Base-by-base conservation (phyloP, 1,139 yeast genomes). In the Pichia sp. region DNA sequence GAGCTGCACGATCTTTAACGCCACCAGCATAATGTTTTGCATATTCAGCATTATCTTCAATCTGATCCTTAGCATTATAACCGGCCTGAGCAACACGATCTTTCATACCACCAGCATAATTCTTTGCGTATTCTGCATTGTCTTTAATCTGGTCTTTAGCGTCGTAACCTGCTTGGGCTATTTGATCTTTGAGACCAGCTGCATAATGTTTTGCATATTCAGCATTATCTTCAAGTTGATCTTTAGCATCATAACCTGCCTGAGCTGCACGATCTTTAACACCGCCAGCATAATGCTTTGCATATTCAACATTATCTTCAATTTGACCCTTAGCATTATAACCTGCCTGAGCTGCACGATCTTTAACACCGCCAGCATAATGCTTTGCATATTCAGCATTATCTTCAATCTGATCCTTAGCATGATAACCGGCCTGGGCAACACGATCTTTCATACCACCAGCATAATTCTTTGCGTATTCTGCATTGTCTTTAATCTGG, bases 351-450 rank as follows among this genome's bases (percentile, higher is more conserved):
- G 23, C 43, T 10, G 37, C 35, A 8, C 41, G 28, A 25, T 43
- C 47, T 16, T 39, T 44, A 1, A 11, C 35, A n/a, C 38, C 49
- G 2, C 32, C 41, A 4, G 57, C 57, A 8, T 47, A 46, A 5
- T 42, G 45, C 34, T 52, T 52, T 1, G 57, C 54, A 28, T 47
- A 30, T 16, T 46, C 45, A 3, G 46, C 51, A 20, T 43, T 37
- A 6, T 41, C 43, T 16, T 36, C 35, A 25, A 37, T 49, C 6
- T 16, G 16, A 5, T 42, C 36, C 25, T 44, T 46, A 1, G 45
- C 38, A 36, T 39, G 23, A 27, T 38, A 29, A 28, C 45, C 45
- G 4, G 45, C 49, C 10, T 39, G 32, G n/a, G 41, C 47, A 29
- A 35, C 41, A 4, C 29, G 20, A 24, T 41, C 44, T 20, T 41